Percentiles rank a stretch among this genome's conserved stretches.
Evolutionary conservation across 257 asterid genomes (phyloP).

Genomic region (Buddleja alternifolia): DNA sequence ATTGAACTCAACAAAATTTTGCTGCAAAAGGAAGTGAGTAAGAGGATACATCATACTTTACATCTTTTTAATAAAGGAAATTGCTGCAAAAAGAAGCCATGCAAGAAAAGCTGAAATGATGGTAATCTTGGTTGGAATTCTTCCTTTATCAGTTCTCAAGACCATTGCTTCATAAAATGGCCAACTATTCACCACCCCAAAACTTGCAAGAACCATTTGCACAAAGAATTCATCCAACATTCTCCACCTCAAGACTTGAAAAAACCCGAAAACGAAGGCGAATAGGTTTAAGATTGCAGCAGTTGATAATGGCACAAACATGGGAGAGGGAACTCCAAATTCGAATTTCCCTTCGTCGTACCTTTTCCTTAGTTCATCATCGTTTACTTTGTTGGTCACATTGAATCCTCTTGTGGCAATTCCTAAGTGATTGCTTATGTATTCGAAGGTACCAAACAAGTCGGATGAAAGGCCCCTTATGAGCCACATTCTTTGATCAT

Average conservation of each 20-base stretch:
- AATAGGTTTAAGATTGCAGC: slow-evolving; percentile 52
- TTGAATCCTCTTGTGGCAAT: slow-evolving; percentile 55
- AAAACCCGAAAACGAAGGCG: slow-evolving; percentile 39
- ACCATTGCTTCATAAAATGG: slow-evolving; percentile 79
- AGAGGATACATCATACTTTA: background rate
- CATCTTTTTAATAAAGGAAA: slow-evolving; percentile 26
- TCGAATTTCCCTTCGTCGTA: slow-evolving; percentile 64
- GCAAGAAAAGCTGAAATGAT: slow-evolving; percentile 45
- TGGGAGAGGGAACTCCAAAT: slow-evolving; percentile 67
- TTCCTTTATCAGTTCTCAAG: slow-evolving; percentile 60
- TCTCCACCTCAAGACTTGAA: slow-evolving; percentile 26
- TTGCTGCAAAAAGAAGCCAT: slow-evolving; percentile 27
- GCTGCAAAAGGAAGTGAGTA: too few relatives aligned
- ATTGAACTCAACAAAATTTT: too few relatives aligned
- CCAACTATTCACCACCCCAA: slow-evolving; percentile 55
- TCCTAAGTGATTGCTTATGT: slow-evolving; percentile 52
- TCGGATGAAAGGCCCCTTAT: slow-evolving; percentile 53
- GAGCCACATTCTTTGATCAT: slow-evolving; percentile 83
- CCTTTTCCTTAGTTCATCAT: slow-evolving; percentile 52
- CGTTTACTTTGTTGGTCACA: slow-evolving; percentile 68
- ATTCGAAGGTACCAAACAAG: slow-evolving; percentile 59
- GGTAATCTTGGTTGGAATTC: slow-evolving; percentile 56
- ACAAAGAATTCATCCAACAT: slow-evolving; percentile 33
- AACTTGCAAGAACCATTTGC: slow-evolving; percentile 51
- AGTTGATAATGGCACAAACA: slow-evolving; percentile 59